Evolutionary conservation across 768 basidiomycete genomes (phyloP), one percentile per base, ranked within the genome.

Genomic region (Auriscalpium microsporum): DNA sequence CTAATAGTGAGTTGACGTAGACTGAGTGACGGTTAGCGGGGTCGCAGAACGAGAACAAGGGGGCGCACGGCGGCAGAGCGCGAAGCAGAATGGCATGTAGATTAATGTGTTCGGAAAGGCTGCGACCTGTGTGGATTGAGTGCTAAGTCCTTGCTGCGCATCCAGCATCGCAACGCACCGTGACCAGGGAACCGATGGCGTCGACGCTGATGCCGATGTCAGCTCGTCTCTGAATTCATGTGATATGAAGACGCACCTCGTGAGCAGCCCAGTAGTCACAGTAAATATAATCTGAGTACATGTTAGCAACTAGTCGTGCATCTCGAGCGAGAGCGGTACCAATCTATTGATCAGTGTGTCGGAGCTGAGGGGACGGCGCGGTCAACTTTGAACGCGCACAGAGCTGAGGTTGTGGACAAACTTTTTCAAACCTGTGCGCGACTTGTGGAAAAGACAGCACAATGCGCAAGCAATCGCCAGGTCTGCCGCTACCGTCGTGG

Each of bases 51-150:
- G 10, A 33, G 4, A 34, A 21, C 17, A 28, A 13, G 53, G 11
- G 16, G 35, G 61, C 73, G 56, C 61, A 78, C 79, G 63, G 58
- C 78, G 73, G 58, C 79, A 78, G 28, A 80, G 68, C 54, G 74
- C 73, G 69, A 82, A 80, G 67, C 78, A 82, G 66, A 82, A 82
- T 40, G 76, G 75, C 34, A 80, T 79, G 63, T 82, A 82, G 48
- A 81, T 77, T 54, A 81, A 69, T 4, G 79, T 79, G 37, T 75
- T 64, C 13, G 74, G 75, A 66, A 11, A 48, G 48, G 21, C 48
- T 73, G 76, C 4, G 72, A 48, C 28, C 65, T 11, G 78, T 4
- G 4, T 7, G 5, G 4, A 28, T 7, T 45, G 56, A 79, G 79
- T 77, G 21, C 21, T 21, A 79, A 36, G 40, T 35, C 46, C 35